These are phyloP conservation scores for Berberis vulgaris DNA, from an alignment of 164 flowering plant genomes.

Conservation along the genomic window DNA sequence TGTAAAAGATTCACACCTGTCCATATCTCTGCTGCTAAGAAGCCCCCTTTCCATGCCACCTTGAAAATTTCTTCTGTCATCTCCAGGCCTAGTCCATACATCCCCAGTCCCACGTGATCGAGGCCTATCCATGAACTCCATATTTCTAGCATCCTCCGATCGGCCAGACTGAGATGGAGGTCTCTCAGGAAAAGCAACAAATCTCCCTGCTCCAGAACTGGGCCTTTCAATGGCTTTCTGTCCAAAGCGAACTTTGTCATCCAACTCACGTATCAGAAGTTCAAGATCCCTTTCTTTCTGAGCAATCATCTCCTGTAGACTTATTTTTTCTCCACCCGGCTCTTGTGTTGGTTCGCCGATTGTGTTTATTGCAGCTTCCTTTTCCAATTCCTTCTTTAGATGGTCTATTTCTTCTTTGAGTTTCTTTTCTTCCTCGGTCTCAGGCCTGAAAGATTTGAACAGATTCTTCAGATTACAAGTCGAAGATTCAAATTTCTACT, in stretches of 20 bases:
- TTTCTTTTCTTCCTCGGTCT: slow-evolving; percentile 25
- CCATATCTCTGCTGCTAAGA: slow-evolving; percentile 22
- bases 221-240: slow-evolving; percentile 26
- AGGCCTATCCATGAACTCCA: slow-evolving; percentile 51
- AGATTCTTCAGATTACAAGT: neutral
- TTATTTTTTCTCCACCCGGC: slow-evolving; percentile 10
- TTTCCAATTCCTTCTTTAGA: slow-evolving; percentile 23
- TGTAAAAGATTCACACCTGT: slow-evolving; percentile 29
- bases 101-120: slow-evolving; percentile 53
- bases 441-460: slow-evolving; percentile 22
- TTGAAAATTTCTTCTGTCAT: slow-evolving; percentile 45
- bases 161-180: slow-evolving; percentile 63
- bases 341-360: slow-evolving; percentile 17
- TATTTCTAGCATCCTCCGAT: slow-evolving; percentile 46
- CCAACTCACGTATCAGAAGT: slow-evolving; percentile 36
- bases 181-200: slow-evolving; percentile 25
- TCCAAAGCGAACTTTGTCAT: slow-evolving; percentile 47
- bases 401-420: slow-evolving; percentile 29
- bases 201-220: slow-evolving; percentile 29
- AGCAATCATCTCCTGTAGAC: slow-evolving; percentile 13
- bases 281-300: slow-evolving; percentile 25
- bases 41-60: slow-evolving; percentile 53
- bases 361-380: slow-evolving; percentile 10
- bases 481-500: too few relatives aligned
- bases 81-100: slow-evolving; percentile 44